These are phyloP conservation scores for Hemisphaericaspora xylofermentans DNA, from an alignment of 1,139 yeast genomes.

Conservation along the genomic window DNA sequence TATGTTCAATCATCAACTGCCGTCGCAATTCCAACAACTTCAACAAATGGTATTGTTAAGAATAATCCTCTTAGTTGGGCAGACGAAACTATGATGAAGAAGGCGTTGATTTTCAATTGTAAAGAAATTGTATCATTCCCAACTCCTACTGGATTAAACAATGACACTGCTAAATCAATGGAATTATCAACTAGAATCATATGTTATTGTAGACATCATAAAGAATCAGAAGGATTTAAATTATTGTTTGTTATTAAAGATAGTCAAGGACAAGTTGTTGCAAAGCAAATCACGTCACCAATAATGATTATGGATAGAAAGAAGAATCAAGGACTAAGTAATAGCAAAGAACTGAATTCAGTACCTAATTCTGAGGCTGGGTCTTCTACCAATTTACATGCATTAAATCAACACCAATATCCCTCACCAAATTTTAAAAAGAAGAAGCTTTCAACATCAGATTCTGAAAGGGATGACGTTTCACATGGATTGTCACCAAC, in stretches of 20 bases:
- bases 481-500: conserved; percentile 9
- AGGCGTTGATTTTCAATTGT: conserved; percentile 88
- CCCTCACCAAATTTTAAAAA: conserved; percentile 2
- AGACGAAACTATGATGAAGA: conserved; percentile 68
- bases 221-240: conserved; percentile 77
- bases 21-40: too few relatives aligned
- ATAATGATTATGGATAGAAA: conserved; percentile 94
- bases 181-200: conserved; percentile 85
- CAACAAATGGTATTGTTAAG: conserved; percentile 28
- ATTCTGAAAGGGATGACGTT: conserved; percentile 11
- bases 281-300: conserved; percentile 67
- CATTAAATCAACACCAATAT: conserved; percentile 4
- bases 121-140: conserved; percentile 82
- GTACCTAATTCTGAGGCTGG: conserved; percentile 21
- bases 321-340: conserved; percentile 43
- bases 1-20: neutral
- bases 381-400: conserved; percentile 22
- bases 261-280: conserved; percentile 59
- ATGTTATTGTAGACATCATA: conserved; percentile 94
- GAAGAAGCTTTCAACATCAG: conserved; percentile 11
- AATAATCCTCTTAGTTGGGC: conserved; percentile 63
- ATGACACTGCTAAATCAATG: conserved; percentile 42
- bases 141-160: conserved; percentile 50
- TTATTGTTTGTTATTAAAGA: conserved; percentile 71
- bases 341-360: conserved; percentile 10